phyloP scores from a whole-genome alignment of 768 basidiomycete species.

The Tulasnella sp. region DNA sequence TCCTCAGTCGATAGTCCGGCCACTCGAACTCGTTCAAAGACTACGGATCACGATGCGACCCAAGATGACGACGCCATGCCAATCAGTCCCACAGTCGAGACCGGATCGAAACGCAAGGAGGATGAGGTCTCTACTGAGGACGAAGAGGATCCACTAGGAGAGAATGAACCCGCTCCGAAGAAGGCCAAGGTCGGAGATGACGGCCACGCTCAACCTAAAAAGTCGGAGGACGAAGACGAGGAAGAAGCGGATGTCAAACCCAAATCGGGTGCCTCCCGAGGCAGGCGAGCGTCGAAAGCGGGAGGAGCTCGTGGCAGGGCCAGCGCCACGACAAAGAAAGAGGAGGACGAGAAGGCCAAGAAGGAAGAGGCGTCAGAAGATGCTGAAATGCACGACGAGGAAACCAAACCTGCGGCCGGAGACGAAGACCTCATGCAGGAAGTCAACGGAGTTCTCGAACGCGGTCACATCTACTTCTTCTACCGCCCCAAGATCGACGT shows the following conservation, averaged over 20 bases:
- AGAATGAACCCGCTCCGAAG: slow-evolving; percentile 6
- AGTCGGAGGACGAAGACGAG: not conserved
- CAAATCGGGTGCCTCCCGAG: not conserved
- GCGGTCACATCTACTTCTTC: slow-evolving; percentile 26
- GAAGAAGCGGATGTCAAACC: not conserved
- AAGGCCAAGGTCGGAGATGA: slow-evolving; percentile 18
- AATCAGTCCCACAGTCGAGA: not conserved
- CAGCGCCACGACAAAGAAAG: not conserved
- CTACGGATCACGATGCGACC: not conserved
- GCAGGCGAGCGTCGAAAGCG: not conserved
- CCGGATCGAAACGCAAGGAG: not conserved
- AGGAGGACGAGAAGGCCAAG: not conserved
- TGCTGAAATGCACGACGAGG: slow-evolving; percentile 14
- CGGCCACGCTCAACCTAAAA: not conserved
- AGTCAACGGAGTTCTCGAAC: slow-evolving; percentile 19
- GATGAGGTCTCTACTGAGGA: not conserved
- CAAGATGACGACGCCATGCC: slow-evolving; percentile 2
- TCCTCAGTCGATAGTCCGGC: not conserved
- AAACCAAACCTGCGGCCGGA: not conserved
- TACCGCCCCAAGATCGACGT: slow-evolving; percentile 20
- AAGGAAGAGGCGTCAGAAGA: not conserved
- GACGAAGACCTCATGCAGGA: slow-evolving; percentile 5
- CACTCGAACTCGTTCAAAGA: slow-evolving; percentile 10
- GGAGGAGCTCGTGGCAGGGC: not conserved
- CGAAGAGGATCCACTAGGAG: not conserved